Percentiles rank a stretch among this genome's conserved stretches.
Conservation (phyloP, 305 asterid genomes). For the Fraxinus floribunda region DNA sequence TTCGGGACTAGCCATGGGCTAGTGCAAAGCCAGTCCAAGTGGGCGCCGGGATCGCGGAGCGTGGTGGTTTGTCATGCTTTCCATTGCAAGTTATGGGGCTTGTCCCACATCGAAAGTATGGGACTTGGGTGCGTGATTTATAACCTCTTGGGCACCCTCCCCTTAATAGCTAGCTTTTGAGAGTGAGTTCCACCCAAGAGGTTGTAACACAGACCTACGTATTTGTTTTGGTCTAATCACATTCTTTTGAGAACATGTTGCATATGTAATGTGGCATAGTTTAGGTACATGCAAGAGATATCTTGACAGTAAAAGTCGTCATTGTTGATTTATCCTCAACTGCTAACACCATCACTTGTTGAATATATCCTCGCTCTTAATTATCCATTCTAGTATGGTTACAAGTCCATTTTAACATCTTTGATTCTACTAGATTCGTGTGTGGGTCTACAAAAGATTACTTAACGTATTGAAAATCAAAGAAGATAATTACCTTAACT, state of each 20-base stretch:
- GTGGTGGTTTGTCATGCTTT: too few species aligned
- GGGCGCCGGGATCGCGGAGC: too few species aligned
- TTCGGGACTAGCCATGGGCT: too few species aligned
- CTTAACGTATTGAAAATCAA: conserved; percentile 45
- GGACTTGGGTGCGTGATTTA: too few species aligned
- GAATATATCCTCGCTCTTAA: background rate
- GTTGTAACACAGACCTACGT: background rate
- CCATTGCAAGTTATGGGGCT: too few species aligned
- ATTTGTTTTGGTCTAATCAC: background rate
- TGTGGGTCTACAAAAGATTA: conserved; percentile 10
- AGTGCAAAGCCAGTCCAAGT: too few species aligned
- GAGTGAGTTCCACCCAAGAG: too few species aligned
- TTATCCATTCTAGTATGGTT: background rate
- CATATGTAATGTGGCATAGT: background rate
- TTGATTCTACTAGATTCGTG: background rate
- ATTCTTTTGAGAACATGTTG: background rate
- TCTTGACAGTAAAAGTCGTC: background rate
- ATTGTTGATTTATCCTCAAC: background rate
- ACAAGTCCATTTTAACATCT: background rate
- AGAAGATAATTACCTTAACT: conserved; percentile 54
- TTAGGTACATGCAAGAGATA: background rate
- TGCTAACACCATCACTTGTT: background rate
- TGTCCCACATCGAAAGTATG: too few species aligned
- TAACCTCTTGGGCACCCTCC: too few species aligned
- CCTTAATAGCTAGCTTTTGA: too few species aligned